phyloP scores from a whole-genome alignment of 306 rosid genomes.

The Quercus bicolor region DNA sequence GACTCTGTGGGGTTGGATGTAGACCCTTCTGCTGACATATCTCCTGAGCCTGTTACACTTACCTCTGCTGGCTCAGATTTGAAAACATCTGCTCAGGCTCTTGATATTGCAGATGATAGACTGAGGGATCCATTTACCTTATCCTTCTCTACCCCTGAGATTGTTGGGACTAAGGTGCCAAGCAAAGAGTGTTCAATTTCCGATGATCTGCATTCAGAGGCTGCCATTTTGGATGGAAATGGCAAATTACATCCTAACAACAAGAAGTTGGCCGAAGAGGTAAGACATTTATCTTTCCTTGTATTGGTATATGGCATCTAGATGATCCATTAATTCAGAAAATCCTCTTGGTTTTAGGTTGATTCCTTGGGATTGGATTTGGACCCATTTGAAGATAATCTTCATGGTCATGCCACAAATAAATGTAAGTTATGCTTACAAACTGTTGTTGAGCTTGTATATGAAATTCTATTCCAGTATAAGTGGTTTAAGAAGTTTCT shows the following conservation, averaged over 20 bases:
- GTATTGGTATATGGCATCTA: too few species aligned
- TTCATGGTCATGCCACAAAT: neutral
- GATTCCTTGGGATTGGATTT: neutral
- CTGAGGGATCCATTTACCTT: neutral
- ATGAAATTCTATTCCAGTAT: neutral
- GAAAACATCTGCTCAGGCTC: neutral
- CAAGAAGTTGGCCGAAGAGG: too few species aligned
- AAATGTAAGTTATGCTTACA: constrained; percentile 29
- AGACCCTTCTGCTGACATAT: neutral
- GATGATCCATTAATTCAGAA: too few species aligned
- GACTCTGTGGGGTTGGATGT: constrained; percentile 15
- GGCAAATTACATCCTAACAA: too few species aligned
- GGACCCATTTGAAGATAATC: neutral
- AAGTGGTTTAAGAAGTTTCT: neutral
- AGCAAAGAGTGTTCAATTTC: too few species aligned
- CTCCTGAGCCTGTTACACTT: neutral
- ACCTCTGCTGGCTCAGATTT: neutral
- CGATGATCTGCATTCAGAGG: too few species aligned
- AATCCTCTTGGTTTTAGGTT: neutral
- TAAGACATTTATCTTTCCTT: too few species aligned
- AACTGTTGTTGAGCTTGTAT: neutral
- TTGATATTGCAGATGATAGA: neutral
- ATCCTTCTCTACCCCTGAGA: too few species aligned
- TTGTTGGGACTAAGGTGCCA: too few species aligned
- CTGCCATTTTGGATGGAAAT: too few species aligned